Evolutionary conservation across 208 protist species (phyloP).

Genomic region (Leishmania guyanensis): DNA sequence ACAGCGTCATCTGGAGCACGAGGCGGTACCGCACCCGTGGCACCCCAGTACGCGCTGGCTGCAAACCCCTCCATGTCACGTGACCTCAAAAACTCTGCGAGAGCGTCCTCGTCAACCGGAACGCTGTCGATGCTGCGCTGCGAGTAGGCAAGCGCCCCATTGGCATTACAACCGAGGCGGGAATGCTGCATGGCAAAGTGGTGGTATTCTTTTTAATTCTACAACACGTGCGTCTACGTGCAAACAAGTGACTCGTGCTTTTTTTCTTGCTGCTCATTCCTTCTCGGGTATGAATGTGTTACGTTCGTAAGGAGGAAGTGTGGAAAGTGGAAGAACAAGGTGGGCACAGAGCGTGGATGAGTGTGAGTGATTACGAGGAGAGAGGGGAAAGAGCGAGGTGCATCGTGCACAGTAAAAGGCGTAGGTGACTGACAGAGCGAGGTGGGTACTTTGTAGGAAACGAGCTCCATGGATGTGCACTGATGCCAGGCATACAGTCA

Average conservation of each 20-base stretch:
- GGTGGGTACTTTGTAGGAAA: neutral
- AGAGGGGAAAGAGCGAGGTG: neutral
- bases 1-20: constrained; percentile 75
- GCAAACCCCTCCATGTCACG: constrained; percentile 65
- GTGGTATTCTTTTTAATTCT: neutral
- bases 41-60: constrained; percentile 87
- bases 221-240: neutral
- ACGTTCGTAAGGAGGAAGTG: neutral
- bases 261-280: neutral
- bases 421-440: neutral
- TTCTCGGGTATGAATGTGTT: neutral
- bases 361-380: neutral
- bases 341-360: too few species aligned
- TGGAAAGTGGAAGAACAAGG: neutral
- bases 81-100: constrained; percentile 57
- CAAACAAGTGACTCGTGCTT: neutral
- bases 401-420: neutral
- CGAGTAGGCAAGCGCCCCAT: constrained; percentile 53
- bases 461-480: neutral
- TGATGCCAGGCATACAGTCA: neutral
- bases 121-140: constrained; percentile 26
- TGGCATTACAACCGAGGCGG: constrained; percentile 13
- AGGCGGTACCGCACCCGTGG: constrained; percentile 68
- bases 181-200: constrained; percentile 30
- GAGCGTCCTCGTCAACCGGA: constrained; percentile 43